Base-by-base conservation (phyloP, 148 eudicot species). In the Vaccinium corymbosum region DNA sequence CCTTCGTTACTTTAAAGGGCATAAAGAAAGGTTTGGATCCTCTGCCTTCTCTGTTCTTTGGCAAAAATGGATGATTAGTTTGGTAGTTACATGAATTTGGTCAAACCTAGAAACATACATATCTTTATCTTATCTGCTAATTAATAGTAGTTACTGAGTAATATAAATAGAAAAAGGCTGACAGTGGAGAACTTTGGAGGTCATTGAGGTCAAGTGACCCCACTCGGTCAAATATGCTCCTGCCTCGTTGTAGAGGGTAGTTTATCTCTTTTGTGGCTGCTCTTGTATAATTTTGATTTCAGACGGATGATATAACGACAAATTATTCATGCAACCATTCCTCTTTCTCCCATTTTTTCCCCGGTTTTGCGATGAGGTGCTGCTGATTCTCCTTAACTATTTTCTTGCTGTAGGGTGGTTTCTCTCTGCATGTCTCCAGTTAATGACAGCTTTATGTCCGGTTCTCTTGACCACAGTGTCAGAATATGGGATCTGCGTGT, bases 401-500 rank as follows among this genome's bases (percentile, higher is more conserved):
- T 83, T 78, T 29, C 38, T 61, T 38, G 59, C 46, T 91, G 87
- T 88, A 97, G 99, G 88, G 90, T 97, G 80, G 98, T 97, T 78
- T 97, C 99, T 74, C 90, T 97, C 83, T 94, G 98, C 90, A 97
- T 95, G 97, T 97, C 98, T 83, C 99, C 99, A 62, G 89, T 94
- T 80, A 94, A 97, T 83, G 99, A 97, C 87, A 91, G 98, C 91
- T 97, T 97, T 88, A 94, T 97, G 99, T 94, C 98, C 80, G 99
- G 95, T 80, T 97, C 99, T 64, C 89, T 97, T 85, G 99, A 97
- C 88, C 99, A 97, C 50, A 93, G 89, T 86, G 98, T 97, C 82
- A 91, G 99, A 68, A 97, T 97, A 83, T 97, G 99, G 99, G 99
- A 97, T 90, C 92, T 97, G 82, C 95, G 99, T 74, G 99, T 97